Evolutionary conservation across 2,329 filamentous ascomycete species (phyloP).

Genomic region (Aphanoascus verrucosus): DNA sequence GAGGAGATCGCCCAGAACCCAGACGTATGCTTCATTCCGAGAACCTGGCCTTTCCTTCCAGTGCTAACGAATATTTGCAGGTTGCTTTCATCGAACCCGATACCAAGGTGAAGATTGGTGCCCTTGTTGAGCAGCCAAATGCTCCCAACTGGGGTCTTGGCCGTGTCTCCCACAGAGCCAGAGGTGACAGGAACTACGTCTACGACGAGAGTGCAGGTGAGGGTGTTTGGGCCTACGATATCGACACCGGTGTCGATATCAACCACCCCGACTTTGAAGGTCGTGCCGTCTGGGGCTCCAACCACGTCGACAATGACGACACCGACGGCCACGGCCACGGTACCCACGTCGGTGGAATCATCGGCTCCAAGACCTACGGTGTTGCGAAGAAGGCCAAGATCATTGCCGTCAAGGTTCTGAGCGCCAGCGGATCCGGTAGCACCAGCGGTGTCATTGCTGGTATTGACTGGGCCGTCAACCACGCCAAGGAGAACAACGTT

Average conservation of each 20-base stretch:
- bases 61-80: conserved; percentile 1
- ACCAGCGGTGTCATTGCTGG: conserved; percentile 40
- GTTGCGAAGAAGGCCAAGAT: conserved; percentile 30
- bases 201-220: conserved; percentile 29
- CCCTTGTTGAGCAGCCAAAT: conserved; percentile 16
- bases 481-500: conserved; percentile 23
- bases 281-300: conserved; percentile 29
- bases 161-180: conserved; percentile 24
- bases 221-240: conserved; percentile 28
- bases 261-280: conserved; percentile 28
- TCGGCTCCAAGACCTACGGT: conserved; percentile 27
- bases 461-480: conserved; percentile 33
- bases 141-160: conserved; percentile 28
- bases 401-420: conserved; percentile 43
- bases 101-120: not conserved
- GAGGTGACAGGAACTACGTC: conserved; percentile 22
- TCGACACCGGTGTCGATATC: conserved; percentile 31
- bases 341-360: conserved; percentile 32
- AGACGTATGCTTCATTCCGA: conserved; percentile 4
- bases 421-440: conserved; percentile 36
- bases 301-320: conserved; percentile 19
- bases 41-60: too few species aligned
- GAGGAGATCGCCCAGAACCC: conserved; percentile 10
- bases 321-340: conserved; percentile 27
- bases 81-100: conserved; percentile 15